Percentiles rank a stretch among this genome's conserved stretches.
Evolutionary conservation across 1,284 basidiomycete genomes (phyloP).

Genomic region (Violaceomyces palustris): DNA sequence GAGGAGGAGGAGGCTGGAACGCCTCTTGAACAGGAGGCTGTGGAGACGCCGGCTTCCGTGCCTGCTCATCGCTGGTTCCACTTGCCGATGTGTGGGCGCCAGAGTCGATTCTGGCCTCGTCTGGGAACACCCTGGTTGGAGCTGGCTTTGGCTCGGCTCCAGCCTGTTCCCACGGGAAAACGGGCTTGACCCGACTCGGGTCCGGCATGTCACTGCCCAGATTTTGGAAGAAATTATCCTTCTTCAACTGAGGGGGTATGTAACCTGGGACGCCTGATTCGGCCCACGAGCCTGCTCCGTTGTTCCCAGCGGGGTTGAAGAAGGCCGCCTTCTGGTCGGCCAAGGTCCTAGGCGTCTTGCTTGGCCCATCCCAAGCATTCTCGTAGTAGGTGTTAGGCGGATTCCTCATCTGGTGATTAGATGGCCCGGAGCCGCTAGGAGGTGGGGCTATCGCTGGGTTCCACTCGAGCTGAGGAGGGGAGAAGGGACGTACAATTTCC

Average conservation of each 20-base stretch:
- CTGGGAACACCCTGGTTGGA: conserved; percentile 33
- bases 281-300: conserved; percentile 6
- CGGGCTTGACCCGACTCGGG: conserved; percentile 64
- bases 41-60: neutral
- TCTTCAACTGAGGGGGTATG: conserved; percentile 62
- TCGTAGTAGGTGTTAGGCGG: conserved; percentile 55
- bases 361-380: conserved; percentile 57
- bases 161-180: conserved; percentile 90
- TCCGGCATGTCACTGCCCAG: conserved; percentile 61
- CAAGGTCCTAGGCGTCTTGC: conserved; percentile 10
- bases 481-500: no score
- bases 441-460: conserved; percentile 56
- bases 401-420: conserved; percentile 54
- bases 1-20: neutral
- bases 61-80: no score
- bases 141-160: neutral
- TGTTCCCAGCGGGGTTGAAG: conserved; percentile 55
- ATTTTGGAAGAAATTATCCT: conserved; percentile 57
- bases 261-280: conserved; percentile 17
- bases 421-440: conserved; percentile 51
- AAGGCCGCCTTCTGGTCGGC: conserved; percentile 53
- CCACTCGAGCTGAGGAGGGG: conserved; percentile 54
- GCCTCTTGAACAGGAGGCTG: neutral
- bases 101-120: conserved; percentile 24
- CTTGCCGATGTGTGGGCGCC: neutral